phyloP scores from a whole-genome alignment of 352 stramenopile species.

The Phytopythium boreale region DNA sequence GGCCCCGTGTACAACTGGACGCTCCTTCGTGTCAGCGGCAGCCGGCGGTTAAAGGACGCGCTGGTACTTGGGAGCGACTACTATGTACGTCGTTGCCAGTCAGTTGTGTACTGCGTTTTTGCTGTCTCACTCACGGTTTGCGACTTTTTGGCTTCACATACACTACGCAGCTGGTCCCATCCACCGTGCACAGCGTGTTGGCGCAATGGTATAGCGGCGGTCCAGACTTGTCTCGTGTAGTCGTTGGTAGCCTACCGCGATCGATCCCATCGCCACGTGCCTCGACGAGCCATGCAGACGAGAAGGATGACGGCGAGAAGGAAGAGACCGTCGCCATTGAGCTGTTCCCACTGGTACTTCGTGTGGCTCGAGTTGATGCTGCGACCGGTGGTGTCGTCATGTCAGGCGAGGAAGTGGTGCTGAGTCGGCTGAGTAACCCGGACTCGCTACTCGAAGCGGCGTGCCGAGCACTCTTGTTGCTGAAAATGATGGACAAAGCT shows the following conservation, averaged over 20 bases:
- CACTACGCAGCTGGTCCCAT: conserved; percentile 54
- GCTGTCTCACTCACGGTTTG: not conserved
- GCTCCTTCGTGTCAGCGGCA: conserved; percentile 72
- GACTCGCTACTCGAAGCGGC: conserved; percentile 62
- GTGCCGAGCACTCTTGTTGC: conserved; percentile 66
- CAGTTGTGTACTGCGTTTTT: not conserved
- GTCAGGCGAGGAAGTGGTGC: conserved; percentile 75
- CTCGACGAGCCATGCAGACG: conserved; percentile 13
- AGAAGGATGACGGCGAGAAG: conserved; percentile 4
- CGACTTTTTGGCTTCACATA: conserved; percentile 2
- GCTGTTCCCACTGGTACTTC: conserved; percentile 76
- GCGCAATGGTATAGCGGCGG: conserved; percentile 78
- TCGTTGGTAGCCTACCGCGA: conserved; percentile 25
- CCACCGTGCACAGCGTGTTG: conserved; percentile 60
- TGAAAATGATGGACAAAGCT: conserved; percentile 69
- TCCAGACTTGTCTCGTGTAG: conserved; percentile 30
- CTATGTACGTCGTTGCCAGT: conserved; percentile 47
- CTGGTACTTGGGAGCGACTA: conserved; percentile 72
- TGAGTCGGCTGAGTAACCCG: conserved; percentile 63
- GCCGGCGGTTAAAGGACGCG: conserved; percentile 68
- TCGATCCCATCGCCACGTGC: conserved; percentile 31
- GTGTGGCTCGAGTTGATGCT: conserved; percentile 69
- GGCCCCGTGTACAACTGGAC: conserved; percentile 82
- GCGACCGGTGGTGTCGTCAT: conserved; percentile 66
- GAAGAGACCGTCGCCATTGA: conserved; percentile 46